Conservation (phyloP, 768 basidiomycete species). For the Dioszegia crocea region DNA sequence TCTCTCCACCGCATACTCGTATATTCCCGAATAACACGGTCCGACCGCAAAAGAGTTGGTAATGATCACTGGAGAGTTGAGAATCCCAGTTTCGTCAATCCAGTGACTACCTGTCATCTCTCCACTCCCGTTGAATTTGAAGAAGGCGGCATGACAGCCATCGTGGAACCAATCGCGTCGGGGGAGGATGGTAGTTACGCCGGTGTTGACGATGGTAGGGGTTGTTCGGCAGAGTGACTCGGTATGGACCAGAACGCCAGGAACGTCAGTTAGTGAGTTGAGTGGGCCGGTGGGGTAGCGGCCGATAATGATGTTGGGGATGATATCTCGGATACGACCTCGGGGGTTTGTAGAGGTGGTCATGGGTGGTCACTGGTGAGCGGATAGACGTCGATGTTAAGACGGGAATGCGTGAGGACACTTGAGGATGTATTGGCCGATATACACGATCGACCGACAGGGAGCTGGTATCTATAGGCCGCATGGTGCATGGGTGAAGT, state of each 20-base stretch:
- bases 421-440: too few relatives aligned
- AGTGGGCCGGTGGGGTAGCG: slow-evolving; percentile 4
- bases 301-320: slow-evolving; percentile 2
- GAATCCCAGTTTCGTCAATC: slow-evolving; percentile 5
- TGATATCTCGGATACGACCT: neutral
- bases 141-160: slow-evolving; percentile 4
- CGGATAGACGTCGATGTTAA: too few relatives aligned
- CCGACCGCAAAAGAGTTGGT: slow-evolving; percentile 9
- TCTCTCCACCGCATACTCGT: slow-evolving; percentile 3
- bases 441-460: too few relatives aligned
- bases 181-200: slow-evolving; percentile 4
- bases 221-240: neutral
- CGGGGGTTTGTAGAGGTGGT: neutral
- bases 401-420: too few relatives aligned
- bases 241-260: slow-evolving; percentile 8
- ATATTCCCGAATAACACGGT: slow-evolving; percentile 9
- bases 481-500: too few relatives aligned
- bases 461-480: too few relatives aligned
- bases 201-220: slow-evolving; percentile 3
- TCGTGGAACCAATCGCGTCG: slow-evolving; percentile 3
- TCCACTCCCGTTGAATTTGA: slow-evolving; percentile 4
- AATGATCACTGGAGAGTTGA: slow-evolving; percentile 1
- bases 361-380: too few relatives aligned
- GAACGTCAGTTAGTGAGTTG: slow-evolving; percentile 5
- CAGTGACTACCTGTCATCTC: slow-evolving; percentile 11